Evolutionary conservation across 768 basidiomycete genomes (phyloP).

Genomic region (Mrakia gelida): DNA sequence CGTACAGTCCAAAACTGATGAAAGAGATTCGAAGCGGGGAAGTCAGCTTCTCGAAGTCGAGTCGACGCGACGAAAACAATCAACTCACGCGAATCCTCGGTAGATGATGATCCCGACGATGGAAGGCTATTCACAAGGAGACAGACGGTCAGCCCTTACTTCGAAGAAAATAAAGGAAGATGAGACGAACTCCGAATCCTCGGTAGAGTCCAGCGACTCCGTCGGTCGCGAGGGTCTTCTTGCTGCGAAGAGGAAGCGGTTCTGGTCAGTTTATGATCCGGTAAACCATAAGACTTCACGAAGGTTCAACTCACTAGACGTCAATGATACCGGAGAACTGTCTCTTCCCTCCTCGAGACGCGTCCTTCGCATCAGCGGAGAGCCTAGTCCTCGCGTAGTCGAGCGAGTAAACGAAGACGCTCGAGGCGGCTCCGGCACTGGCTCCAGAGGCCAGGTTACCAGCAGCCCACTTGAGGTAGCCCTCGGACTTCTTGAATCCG

Average conservation of each 20-base stretch:
- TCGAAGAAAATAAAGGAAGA: background rate
- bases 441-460: slow-evolving; percentile 87
- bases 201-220: slow-evolving; percentile 99
- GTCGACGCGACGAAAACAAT: too few species aligned
- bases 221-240: slow-evolving; percentile 54
- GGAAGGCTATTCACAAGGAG: slow-evolving; percentile 54
- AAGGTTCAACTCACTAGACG: slow-evolving; percentile 33
- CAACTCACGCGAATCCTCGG: slow-evolving; percentile 79
- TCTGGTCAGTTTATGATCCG: background rate
- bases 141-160: background rate
- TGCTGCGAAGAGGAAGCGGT: background rate
- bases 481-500: slow-evolving; percentile 93
- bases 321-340: slow-evolving; percentile 92
- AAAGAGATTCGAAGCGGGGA: too few species aligned
- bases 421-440: slow-evolving; percentile 96
- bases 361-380: slow-evolving; percentile 84
- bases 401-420: slow-evolving; percentile 99
- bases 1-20: slow-evolving; percentile 73
- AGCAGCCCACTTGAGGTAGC: slow-evolving; percentile 97
- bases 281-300: background rate
- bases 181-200: slow-evolving; percentile 65
- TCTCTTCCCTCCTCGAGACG: slow-evolving; percentile 66
- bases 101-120: slow-evolving; percentile 99
- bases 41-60: too few species aligned
- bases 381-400: slow-evolving; percentile 99